Evolutionary conservation across 306 rosid genomes (phyloP).

Genomic region (Aeschynomene evenia): DNA sequence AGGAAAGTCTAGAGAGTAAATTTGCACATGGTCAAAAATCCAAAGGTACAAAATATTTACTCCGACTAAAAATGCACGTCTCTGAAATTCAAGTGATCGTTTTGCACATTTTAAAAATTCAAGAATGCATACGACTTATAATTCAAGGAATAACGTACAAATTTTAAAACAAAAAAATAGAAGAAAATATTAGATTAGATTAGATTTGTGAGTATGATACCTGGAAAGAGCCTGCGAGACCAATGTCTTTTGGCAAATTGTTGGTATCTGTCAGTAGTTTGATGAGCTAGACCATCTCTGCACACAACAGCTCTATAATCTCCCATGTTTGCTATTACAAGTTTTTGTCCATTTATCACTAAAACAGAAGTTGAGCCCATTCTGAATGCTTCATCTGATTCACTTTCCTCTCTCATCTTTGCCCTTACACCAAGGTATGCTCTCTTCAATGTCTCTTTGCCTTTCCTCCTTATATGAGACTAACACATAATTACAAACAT

Average conservation of each 20-base stretch:
- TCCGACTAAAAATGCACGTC: too few relatives aligned
- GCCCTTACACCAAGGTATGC: slow-evolving; percentile 61
- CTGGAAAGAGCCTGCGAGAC: slow-evolving; percentile 56
- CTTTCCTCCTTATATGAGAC: slow-evolving; percentile 52
- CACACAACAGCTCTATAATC: slow-evolving; percentile 71
- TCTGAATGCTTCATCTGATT: slow-evolving; percentile 36
- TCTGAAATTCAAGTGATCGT: too few relatives aligned
- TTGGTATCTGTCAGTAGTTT: slow-evolving; percentile 32
- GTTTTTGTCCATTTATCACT: slow-evolving; percentile 67
- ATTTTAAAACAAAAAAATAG: too few relatives aligned
- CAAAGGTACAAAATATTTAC: too few relatives aligned
- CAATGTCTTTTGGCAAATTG: slow-evolving; percentile 43
- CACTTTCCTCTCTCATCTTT: slow-evolving; percentile 42
- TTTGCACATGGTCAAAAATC: too few relatives aligned
- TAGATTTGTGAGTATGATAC: slow-evolving; percentile 30
- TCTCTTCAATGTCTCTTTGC: slow-evolving; percentile 62
- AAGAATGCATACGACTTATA: too few relatives aligned
- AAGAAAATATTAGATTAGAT: too few relatives aligned
- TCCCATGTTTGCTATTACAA: slow-evolving; percentile 72
- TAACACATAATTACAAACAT: slow-evolving; percentile 10
- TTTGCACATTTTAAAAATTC: too few relatives aligned
- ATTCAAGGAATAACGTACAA: too few relatives aligned
- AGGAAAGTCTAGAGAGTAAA: too few relatives aligned
- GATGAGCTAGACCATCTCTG: slow-evolving; percentile 73
- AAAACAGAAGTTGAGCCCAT: slow-evolving; percentile 63